Percentiles rank a stretch among this genome's conserved stretches.
These are phyloP conservation scores for Nakazawaea wyomingensis DNA, from an alignment of 805 yeast genomes.

Conservation along the genomic window DNA sequence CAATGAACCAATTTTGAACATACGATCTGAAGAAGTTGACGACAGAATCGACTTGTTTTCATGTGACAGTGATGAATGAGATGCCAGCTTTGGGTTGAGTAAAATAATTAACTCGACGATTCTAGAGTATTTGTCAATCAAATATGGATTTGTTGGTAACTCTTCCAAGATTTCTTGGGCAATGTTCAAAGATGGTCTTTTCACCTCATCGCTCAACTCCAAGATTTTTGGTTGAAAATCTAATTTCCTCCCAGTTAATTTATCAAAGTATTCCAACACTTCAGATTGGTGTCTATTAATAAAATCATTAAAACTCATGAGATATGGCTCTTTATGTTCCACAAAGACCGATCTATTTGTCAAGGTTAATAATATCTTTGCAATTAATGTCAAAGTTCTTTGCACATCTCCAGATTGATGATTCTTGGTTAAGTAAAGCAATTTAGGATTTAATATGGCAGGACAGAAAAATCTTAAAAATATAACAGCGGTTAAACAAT, in stretches of 20 bases:
- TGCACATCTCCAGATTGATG: conserved; percentile 71
- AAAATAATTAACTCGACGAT: conserved; percentile 53
- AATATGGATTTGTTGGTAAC: conserved; percentile 61
- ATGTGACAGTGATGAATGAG: conserved; percentile 17
- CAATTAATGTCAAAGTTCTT: conserved; percentile 73
- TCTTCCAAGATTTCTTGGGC: conserved; percentile 49
- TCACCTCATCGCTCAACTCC: conserved; percentile 50
- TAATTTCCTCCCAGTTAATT: conserved; percentile 62
- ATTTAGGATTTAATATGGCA: conserved; percentile 82
- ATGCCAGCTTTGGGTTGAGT: conserved; percentile 24
- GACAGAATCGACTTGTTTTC: conserved; percentile 19
- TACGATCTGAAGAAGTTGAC: conserved; percentile 15
- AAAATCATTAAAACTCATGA: conserved; percentile 66
- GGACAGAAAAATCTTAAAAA: conserved; percentile 88
- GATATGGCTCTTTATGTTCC: conserved; percentile 82
- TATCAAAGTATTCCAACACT: conserved; percentile 63
- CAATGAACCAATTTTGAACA: conserved; percentile 14
- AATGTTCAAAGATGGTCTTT: conserved; percentile 52
- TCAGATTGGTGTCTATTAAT: conserved; percentile 52
- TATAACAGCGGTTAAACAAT: conserved; percentile 78
- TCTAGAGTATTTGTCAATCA: conserved; percentile 61
- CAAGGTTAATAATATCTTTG: conserved; percentile 73
- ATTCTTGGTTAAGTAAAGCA: conserved; percentile 64
- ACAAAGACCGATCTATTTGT: conserved; percentile 69
- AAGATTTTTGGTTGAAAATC: conserved; percentile 58